These are phyloP conservation scores for Crassisporium funariophilum DNA, from an alignment of 768 basidiomycete species.

Conservation along the genomic window DNA sequence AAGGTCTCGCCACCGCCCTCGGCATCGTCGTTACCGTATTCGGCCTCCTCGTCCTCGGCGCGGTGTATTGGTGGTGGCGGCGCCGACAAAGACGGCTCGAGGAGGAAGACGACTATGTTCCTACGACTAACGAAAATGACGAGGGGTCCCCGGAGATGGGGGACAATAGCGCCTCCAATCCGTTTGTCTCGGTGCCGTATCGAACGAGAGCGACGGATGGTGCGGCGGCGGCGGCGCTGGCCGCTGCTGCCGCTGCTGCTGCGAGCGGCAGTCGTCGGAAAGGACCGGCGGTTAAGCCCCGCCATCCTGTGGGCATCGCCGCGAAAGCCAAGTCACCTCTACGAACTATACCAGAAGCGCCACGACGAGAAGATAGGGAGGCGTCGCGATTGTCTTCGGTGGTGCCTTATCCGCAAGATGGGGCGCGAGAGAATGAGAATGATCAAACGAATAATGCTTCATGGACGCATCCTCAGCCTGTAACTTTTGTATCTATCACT, in stretches of 20 bases:
- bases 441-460: no score
- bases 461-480: background rate
- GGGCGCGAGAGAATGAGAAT: background rate
- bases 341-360: background rate
- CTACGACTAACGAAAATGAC: constrained; percentile 1
- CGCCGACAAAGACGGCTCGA: constrained; percentile 6
- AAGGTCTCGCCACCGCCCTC: constrained; percentile 14
- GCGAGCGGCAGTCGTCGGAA: background rate
- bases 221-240: no score
- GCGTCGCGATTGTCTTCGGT: background rate
- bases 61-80: constrained; percentile 12
- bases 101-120: constrained; percentile 8
- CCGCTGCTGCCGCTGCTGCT: background rate
- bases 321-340: background rate
- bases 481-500: background rate
- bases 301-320: background rate
- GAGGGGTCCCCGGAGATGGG: background rate
- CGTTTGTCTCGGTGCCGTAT: background rate
- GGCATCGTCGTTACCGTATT: constrained; percentile 18
- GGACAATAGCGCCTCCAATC: background rate
- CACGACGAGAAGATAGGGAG: background rate
- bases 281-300: background rate
- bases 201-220: no score
- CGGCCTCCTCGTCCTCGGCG: constrained; percentile 13
- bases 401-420: background rate